Evolutionary conservation across 1,284 basidiomycete genomes (phyloP).

Genomic region (Phellopilus nigrolimitatus): DNA sequence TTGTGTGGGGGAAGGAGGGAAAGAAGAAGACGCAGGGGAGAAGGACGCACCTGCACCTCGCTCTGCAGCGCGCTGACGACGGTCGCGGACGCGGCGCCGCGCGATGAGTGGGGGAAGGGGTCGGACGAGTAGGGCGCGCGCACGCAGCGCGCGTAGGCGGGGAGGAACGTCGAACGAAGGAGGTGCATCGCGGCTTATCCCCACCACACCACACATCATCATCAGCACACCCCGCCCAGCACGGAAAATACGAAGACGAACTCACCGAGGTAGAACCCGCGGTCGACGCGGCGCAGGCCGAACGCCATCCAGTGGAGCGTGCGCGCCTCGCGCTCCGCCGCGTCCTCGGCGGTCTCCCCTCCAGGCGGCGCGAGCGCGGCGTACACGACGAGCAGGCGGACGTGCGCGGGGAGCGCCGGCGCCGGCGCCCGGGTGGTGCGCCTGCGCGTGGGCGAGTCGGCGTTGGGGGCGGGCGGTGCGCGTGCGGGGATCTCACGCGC

Average conservation of each 20-base stretch:
- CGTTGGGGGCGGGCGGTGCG: not conserved
- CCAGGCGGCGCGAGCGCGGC: slow-evolving; percentile 23
- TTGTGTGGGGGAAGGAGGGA: not conserved
- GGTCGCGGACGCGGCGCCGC: not conserved
- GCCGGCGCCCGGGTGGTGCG: not conserved
- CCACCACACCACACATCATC: too few relatives aligned
- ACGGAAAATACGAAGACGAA: not conserved
- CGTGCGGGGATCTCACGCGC: too few relatives aligned
- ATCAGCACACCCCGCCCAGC: not conserved
- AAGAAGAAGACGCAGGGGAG: not conserved
- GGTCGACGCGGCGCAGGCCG: slow-evolving; percentile 25
- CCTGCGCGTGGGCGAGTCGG: not conserved
- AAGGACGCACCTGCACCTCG: slow-evolving; percentile 19
- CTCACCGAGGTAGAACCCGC: slow-evolving; percentile 28
- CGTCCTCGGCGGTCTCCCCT: slow-evolving; percentile 7
- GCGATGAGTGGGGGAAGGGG: slow-evolving; percentile 25
- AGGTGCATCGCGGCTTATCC: slow-evolving; percentile 28
- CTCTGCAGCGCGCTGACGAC: slow-evolving; percentile 21
- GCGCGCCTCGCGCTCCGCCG: slow-evolving; percentile 5
- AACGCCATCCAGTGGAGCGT: slow-evolving; percentile 28
- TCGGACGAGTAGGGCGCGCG: slow-evolving; percentile 28
- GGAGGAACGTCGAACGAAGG: slow-evolving; percentile 28
- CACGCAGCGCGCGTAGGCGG: slow-evolving; percentile 24
- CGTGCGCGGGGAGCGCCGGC: slow-evolving; percentile 25
- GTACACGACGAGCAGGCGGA: slow-evolving; percentile 28